Evolutionary conservation across 352 stramenopile genomes (phyloP), one percentile per base, ranked within the genome.

Genomic region (Phytophthora hybrid): DNA sequence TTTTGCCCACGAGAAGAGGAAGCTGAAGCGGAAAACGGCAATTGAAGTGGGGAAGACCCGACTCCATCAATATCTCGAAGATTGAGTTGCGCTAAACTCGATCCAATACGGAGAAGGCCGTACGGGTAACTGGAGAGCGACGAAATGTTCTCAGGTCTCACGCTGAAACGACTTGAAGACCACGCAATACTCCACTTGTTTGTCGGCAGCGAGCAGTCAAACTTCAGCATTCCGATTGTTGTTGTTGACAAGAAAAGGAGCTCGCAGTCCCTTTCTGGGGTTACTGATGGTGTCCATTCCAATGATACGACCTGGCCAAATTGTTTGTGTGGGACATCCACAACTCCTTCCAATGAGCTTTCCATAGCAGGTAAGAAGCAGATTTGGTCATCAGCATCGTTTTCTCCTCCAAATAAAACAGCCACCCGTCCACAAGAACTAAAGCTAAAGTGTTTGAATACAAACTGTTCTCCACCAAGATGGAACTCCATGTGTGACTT

Each of bases 231-330:
- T 9, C 86, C 86, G 31, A 92, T 87, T n/a, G 81, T 77, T 8
- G 83, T 91, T 23, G 78, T 82, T 26, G 88, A 89, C 32, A 93
- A 59, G 55, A 93, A 91, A 49, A 95, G 59, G 21, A 95, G 59
- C 32, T 91, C 74, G 44, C 82, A 91, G 39, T 84, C 71, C 39
- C 80, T 74, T 29, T 90, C 83, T 3, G 78, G 62, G 8, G 84
- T 82, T 16, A 89, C 67, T 29, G 74, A 78, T 3, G 85, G 86
- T 4, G 84, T 92, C 86, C 88, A 95, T 57, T 92, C 69, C 39
- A 95, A 78, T 2, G 83, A 84, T 10, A 91, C 52, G 29, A 95
- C 64, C 11, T 69, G 61, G 11, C 87, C 86, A 63, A 89, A 87
- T 21, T 93, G 83, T 47, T 93, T 88, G 19, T 82, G 81, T 18